Base-by-base conservation (phyloP, 768 basidiomycete genomes). In the Pleurotus djamor region DNA sequence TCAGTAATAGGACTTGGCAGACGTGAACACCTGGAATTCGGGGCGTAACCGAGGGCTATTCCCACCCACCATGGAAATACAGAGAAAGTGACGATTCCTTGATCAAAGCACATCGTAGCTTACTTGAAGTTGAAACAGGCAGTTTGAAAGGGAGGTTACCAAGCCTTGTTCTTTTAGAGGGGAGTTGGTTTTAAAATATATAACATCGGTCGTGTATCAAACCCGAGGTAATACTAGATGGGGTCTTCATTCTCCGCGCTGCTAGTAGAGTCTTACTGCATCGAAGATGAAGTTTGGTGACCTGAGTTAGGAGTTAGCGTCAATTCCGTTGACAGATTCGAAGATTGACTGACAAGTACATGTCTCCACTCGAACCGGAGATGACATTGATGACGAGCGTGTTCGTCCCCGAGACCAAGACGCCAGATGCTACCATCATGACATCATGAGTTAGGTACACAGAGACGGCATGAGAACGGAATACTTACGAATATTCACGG, bases 321-420 rank as follows among this genome's bases (percentile, higher is more conserved):
- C 21, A 3, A 43, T 43, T 43, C n/a, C 41, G 4, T 10, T 43
- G 9, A 9, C 41, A 43, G 41, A 43, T 43, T 43, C 21, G 21
- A 28, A 3, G 21, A 3, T 28, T 28, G 35, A 71, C 73, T 62
- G 56, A 76, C 73, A 74, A 64, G 63, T 60, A 74, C 2, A 14
- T 45, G 47, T 67, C 71, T 13, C 73, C 74, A 38, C 69, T 70
- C 5, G 72, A 73, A 4, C 74, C 74, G 21, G 74, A 76, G 51
- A 72, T 69, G 50, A 71, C 72, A 43, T 66, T 71, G 63, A 74
- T 67, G 5, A 65, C 68, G 17, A 76, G 64, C 2, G 64, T 67
- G 57, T 74, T 74, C 2, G 68, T 62, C 9, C 69, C 72, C 8
- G 71, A 62, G 21, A 70, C 60, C 7, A 74, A 68, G 1, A 64